A percentile compares a stretch with the other conserved stretches of the same genome.
phyloP scores from a whole-genome alignment of 2,329 filamentous ascomycete genomes.

The Xylaria sp. region DNA sequence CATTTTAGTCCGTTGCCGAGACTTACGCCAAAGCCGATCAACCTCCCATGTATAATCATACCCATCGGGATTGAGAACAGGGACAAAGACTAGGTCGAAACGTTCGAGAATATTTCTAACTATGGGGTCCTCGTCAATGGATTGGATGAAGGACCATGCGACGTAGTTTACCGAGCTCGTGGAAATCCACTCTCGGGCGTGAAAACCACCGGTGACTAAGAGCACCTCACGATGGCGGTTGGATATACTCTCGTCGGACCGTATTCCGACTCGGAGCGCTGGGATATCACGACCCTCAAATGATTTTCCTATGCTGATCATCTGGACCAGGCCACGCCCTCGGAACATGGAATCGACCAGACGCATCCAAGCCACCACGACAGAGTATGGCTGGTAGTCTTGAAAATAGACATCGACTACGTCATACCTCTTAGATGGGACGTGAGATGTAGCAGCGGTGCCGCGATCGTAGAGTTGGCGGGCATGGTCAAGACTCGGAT shows the following conservation, averaged over 20 bases:
- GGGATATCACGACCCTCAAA: conserved; percentile 89
- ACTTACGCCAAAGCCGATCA: conserved; percentile 95
- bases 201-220: conserved; percentile 84
- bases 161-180: conserved; percentile 91
- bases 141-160: conserved; percentile 86
- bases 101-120: conserved; percentile 83
- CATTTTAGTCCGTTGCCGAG: conserved; percentile 83
- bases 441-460: conserved; percentile 48
- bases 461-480: conserved; percentile 39
- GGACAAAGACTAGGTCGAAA: conserved; percentile 90
- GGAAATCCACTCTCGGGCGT: conserved; percentile 96
- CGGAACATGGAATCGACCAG: conserved; percentile 87
- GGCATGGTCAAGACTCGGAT: conserved; percentile 37
- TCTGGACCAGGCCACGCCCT: conserved; percentile 74
- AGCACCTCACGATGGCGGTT: conserved; percentile 75
- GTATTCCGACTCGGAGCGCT: conserved; percentile 78
- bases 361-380: conserved; percentile 89
- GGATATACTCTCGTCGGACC: conserved; percentile 47
- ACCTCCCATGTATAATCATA: conserved; percentile 93
- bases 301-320: conserved; percentile 82
- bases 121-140: conserved; percentile 76
- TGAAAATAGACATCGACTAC: conserved; percentile 86
- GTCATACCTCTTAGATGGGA: conserved; percentile 43
- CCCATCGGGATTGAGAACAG: conserved; percentile 91
- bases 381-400: conserved; percentile 88